These are phyloP conservation scores for Cordyceps cateniannulata DNA, from an alignment of 2,329 filamentous ascomycete species.

Conservation along the genomic window DNA sequence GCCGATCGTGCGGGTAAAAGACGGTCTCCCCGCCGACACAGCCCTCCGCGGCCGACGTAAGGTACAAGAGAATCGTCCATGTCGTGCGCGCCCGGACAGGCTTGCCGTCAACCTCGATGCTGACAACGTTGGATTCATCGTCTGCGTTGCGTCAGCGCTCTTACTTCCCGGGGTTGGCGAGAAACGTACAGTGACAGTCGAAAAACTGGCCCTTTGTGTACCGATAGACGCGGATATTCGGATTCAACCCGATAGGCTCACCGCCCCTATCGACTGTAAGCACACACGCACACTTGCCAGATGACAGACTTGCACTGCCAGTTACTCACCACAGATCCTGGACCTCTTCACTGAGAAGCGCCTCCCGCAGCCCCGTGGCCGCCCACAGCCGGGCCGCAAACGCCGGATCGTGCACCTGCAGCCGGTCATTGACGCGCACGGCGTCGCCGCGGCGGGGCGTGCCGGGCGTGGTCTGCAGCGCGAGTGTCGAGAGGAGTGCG, in stretches of 20 bases:
- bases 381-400: constrained; percentile 76
- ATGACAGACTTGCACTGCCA: too few species aligned
- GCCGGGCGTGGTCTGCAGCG: constrained; percentile 70
- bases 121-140: constrained; percentile 76
- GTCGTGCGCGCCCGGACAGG: constrained; percentile 53
- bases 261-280: constrained; percentile 58
- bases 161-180: neutral
- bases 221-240: constrained; percentile 84
- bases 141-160: constrained; percentile 44
- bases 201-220: constrained; percentile 86
- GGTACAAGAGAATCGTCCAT: constrained; percentile 85
- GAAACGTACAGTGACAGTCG: constrained; percentile 73
- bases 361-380: constrained; percentile 64
- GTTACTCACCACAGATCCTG: constrained; percentile 35
- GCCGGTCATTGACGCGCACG: constrained; percentile 82
- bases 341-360: constrained; percentile 34
- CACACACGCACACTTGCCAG: too few species aligned
- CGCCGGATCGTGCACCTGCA: constrained; percentile 66
- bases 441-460: constrained; percentile 76
- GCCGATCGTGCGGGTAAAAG: constrained; percentile 70
- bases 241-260: constrained; percentile 74
- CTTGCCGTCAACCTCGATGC: constrained; percentile 34
- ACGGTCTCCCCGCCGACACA: constrained; percentile 85
- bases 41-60: constrained; percentile 67
- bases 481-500: constrained; percentile 61